Conservation (phyloP, 2,329 filamentous ascomycete genomes). For the Verticillium nubilum region DNA sequence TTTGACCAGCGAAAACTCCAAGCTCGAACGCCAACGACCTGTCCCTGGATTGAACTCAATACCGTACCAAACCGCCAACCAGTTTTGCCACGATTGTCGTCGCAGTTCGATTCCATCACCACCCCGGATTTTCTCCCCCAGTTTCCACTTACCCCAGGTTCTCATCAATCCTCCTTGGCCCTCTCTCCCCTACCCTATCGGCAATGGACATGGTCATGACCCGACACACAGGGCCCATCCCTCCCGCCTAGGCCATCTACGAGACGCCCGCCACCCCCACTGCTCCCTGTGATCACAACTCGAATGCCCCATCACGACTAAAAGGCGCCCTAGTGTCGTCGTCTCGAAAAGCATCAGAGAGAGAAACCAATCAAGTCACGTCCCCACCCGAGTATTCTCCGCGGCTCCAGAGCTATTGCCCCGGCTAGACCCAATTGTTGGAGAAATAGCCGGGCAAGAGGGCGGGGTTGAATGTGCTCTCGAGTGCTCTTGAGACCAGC, state of each 20-base stretch:
- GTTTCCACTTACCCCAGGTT: not conserved
- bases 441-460: not conserved
- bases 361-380: not conserved
- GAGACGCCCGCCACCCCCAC: not conserved
- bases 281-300: not conserved
- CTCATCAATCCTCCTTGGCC: not conserved
- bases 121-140: not conserved
- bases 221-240: not conserved
- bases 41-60: not conserved
- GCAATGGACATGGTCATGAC: not conserved
- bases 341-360: not conserved
- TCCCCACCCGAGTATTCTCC: not conserved
- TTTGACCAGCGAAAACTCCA: not conserved
- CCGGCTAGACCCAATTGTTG: not conserved
- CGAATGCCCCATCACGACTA: not conserved
- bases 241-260: not conserved
- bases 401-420: not conserved
- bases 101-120: not conserved
- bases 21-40: not conserved
- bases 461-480: not conserved
- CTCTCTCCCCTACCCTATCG: not conserved
- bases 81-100: not conserved
- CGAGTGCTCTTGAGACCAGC: too few relatives aligned
- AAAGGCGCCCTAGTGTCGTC: not conserved
- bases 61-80: not conserved